A percentile compares a stretch with the other conserved stretches of the same genome.
Conservation (phyloP, 345 rosid species). For the Leavenworthia alabamica region DNA sequence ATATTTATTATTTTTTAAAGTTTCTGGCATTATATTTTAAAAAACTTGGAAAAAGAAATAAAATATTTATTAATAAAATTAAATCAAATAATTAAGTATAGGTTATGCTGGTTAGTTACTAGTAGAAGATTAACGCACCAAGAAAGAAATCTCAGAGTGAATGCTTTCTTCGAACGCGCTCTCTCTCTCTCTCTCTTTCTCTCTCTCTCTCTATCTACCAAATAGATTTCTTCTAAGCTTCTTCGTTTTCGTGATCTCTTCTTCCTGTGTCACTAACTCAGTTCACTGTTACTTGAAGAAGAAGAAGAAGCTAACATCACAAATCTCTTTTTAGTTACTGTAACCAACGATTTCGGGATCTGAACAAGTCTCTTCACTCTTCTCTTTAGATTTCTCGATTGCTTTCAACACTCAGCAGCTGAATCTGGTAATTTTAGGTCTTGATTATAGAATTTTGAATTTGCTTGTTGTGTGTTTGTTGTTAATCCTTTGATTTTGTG, state of each 20-base stretch:
- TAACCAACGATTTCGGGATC: constrained; percentile 38
- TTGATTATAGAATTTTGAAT: constrained; percentile 6
- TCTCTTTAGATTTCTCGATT: constrained; percentile 27
- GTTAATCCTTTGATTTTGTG: not conserved
- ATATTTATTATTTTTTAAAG: not conserved
- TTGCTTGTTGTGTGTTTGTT: constrained; percentile 2
- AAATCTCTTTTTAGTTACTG: constrained; percentile 9
- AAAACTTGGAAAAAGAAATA: not conserved
- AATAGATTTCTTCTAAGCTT: not conserved
- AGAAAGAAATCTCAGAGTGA: constrained; percentile 31
- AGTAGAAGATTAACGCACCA: constrained; percentile 26
- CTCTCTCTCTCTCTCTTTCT: constrained; percentile 14
- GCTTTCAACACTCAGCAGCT: constrained; percentile 16
- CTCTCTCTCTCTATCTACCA: constrained; percentile 22
- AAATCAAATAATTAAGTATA: constrained; percentile 21
- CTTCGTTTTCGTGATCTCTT: constrained; percentile 33
- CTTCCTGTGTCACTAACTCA: constrained; percentile 33
- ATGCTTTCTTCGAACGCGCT: constrained; percentile 40
- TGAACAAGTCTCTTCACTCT: constrained; percentile 13
- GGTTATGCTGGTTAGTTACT: not conserved
- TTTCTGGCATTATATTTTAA: constrained; percentile 9
- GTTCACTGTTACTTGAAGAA: constrained; percentile 18
- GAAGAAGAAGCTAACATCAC: constrained; percentile 16
- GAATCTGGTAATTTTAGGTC: constrained; percentile 23
- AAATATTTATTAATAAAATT: not conserved